Evolutionary conservation across 495 filamentous ascomycete genomes (phyloP), one percentile per base, ranked within the genome.

Genomic region (Penicillium atrosanguineum): DNA sequence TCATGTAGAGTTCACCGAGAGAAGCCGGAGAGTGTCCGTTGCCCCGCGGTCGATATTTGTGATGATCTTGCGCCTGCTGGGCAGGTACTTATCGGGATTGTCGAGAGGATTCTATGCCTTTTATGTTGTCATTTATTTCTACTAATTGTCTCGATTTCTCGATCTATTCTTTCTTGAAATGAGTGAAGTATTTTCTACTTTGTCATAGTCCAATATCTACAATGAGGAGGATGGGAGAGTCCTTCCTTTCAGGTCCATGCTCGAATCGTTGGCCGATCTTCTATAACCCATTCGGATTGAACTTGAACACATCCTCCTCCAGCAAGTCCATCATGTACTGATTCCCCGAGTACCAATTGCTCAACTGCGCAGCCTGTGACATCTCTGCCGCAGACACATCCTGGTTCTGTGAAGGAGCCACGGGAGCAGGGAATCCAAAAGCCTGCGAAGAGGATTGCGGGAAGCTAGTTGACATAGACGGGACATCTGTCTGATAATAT

Each of bases 291-390:
- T 57, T 62, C 12, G 76, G 69, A 52, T 80, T 76, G 38, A 85
- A 79, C 48, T 74, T 65, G 9, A 77, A 76, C 18, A 83, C 44
- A 61, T 86, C 83, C 55, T 82, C 81, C 56, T 87, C 83, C 44
- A 87, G 53, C 52, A 88, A 52, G 0, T 79, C 81, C 70, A 87
- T 72, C 69, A 88, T 83, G 59, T 84, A 79, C 38, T 81, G 79
- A 58, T 85, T 85, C 0, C 84, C 82, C 29, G 81, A 85, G 56
- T 84, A 88, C 85, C 84, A 88, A 55, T 84, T 84, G 19, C 81
- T 82, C 9, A 88, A 57, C 50, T 83, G 78, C 40, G 69, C 63
- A 7, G 73, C 69, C 57, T 79, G 75, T 2, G 63, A 52, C 55
- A 68, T 55, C 39, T 59, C 46, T 19, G 53, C 36, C 25, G 46